Percentiles rank a stretch among this genome's conserved stretches.
Conservation (phyloP, 257 asterid species). For the Nemophila menziesii region DNA sequence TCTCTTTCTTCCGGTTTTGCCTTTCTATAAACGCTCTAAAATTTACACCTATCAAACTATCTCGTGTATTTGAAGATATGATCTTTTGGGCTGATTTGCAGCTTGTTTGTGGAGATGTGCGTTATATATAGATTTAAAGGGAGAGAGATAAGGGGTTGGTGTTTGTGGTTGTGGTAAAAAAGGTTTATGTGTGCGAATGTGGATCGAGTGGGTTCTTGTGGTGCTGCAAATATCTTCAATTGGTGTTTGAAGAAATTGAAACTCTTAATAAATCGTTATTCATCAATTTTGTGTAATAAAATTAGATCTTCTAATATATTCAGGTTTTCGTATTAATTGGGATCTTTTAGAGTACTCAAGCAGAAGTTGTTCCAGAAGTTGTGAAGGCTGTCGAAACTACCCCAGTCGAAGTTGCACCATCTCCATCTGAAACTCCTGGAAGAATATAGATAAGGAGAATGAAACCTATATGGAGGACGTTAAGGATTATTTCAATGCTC, state of each 20-base stretch:
- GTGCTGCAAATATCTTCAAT: not conserved
- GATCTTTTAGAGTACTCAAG: too few species aligned
- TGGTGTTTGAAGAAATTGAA: too few species aligned
- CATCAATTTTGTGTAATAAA: too few species aligned
- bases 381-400: constrained; percentile 1
- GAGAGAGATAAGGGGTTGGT: not conserved
- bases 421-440: constrained; percentile 8
- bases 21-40: too few species aligned
- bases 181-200: not conserved
- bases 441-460: constrained; percentile 8
- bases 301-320: too few species aligned
- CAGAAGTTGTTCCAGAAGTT: too few species aligned
- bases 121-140: not conserved
- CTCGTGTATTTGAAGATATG: not conserved
- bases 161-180: not conserved
- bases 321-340: too few species aligned
- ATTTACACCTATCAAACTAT: too few species aligned
- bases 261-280: too few species aligned
- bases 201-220: not conserved
- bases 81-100: too few species aligned
- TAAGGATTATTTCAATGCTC: constrained; percentile 10
- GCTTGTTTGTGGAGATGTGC: not conserved
- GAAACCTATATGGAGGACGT: constrained; percentile 14
- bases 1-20: too few species aligned
- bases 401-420: not conserved